These are phyloP conservation scores for Phytophthora citricola DNA, from an alignment of 352 stramenopile species.

Conservation along the genomic window DNA sequence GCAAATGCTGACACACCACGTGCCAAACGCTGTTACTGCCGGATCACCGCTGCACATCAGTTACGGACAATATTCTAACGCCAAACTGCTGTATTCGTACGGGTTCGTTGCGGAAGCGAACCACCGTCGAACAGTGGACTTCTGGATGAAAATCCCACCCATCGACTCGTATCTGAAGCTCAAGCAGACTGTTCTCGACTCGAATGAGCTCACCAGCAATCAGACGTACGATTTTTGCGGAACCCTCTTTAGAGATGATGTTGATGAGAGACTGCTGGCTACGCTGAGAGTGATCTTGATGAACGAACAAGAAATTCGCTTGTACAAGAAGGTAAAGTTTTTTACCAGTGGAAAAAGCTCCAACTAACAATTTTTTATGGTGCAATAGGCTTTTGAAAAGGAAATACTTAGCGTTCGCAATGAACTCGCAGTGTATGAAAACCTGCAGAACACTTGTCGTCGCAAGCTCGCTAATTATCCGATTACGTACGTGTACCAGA, in stretches of 20 bases:
- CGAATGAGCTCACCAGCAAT: slow-evolving; percentile 55
- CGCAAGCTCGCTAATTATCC: slow-evolving; percentile 53
- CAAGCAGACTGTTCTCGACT: slow-evolving; percentile 73
- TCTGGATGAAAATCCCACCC: slow-evolving; percentile 73
- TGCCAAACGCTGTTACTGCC: slow-evolving; percentile 38
- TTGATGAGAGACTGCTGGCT: slow-evolving; percentile 67
- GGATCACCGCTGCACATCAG: slow-evolving; percentile 59
- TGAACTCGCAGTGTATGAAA: slow-evolving; percentile 63
- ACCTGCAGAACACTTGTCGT: slow-evolving; percentile 46
- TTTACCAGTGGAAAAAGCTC: not conserved
- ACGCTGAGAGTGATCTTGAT: slow-evolving; percentile 68
- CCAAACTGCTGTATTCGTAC: slow-evolving; percentile 84
- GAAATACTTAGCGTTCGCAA: slow-evolving; percentile 55
- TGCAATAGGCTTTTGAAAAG: slow-evolving; percentile 47
- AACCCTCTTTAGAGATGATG: slow-evolving; percentile 55
- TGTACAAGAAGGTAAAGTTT: slow-evolving; percentile 51
- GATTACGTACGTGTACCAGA: slow-evolving; percentile 51
- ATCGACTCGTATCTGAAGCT: slow-evolving; percentile 59
- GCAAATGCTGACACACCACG: slow-evolving; percentile 53
- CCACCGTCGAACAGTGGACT: slow-evolving; percentile 56
- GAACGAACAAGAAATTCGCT: slow-evolving; percentile 56
- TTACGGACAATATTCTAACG: slow-evolving; percentile 81
- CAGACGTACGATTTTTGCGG: slow-evolving; percentile 82
- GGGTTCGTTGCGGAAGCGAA: slow-evolving; percentile 65
- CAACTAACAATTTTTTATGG: slow-evolving; percentile 1